Evolutionary conservation across 805 yeast species (phyloP), one percentile per base, ranked within the genome.

Genomic region (Metschnikowia gelsemii): DNA sequence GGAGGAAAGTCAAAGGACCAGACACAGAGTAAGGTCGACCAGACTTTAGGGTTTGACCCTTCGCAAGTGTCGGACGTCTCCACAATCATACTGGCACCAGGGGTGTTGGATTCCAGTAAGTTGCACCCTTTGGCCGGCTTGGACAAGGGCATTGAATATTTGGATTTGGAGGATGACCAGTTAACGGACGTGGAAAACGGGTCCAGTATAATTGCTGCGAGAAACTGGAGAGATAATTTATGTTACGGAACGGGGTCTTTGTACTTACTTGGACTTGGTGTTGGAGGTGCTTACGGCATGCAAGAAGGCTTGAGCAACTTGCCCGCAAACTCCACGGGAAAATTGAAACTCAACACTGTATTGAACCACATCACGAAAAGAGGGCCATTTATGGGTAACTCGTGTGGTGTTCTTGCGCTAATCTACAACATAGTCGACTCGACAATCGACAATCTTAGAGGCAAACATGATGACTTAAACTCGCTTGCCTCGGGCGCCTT

Each of bases 181-280:
- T 69, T 89, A 47, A 77, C 80, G 34, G 66, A 77, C n/a, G 64
- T 87, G 56, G 95, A 88, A 57, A 96, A 96, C 28, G 79, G 95
- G 1, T 88, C 87, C 59, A 95, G 96, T 44, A 62, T 91, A 45
- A 77, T 93, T 49, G 96, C 99, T 20, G 85, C 95, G n/a, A 82
- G 97, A 70, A 96, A 95, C 55, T 93, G 96, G 95, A 78, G 89
- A 12, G 99, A 93, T 64, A 98, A 93, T 69, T 75, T 93, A 51
- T 89, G 97, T 76, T 93, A 93, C 66, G 99, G 99, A 54, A 85
- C 98, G 8, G 99, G 99, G 66, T 82, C 96, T 5, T 88, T 89
- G 38, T 93, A 93, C 62, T 74, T 93, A 52, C 54, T 85, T 23
- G 95, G 96, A 31, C 75, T 93, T 51, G 95, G 95, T 25, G 46